Evolutionary conservation across 495 filamentous ascomycete genomes (phyloP).

Genomic region (Penicillium taxi): DNA sequence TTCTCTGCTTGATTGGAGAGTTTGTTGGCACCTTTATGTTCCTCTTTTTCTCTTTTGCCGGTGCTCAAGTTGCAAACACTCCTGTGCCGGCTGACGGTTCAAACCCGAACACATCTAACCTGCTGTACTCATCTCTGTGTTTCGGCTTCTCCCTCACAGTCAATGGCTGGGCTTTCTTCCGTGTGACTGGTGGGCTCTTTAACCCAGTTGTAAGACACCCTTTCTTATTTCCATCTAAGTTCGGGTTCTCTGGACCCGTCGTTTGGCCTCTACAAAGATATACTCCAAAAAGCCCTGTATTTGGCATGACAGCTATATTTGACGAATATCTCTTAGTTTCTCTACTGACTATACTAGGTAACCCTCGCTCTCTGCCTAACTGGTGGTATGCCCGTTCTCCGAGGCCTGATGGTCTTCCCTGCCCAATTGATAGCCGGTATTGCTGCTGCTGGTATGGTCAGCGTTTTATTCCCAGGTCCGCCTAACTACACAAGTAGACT

Average conservation of each 20-base stretch:
- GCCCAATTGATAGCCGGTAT: constrained; percentile 54
- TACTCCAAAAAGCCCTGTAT: no score
- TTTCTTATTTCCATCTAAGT: not conserved
- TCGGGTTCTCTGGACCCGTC: no score
- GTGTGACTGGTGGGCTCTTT: constrained; percentile 71
- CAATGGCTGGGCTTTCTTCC: constrained; percentile 82
- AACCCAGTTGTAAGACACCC: constrained; percentile 57
- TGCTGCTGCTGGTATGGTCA: constrained; percentile 53
- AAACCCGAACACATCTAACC: constrained; percentile 31
- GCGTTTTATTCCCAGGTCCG: constrained; percentile 52
- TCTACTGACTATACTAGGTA: constrained; percentile 31
- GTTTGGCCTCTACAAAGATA: no score
- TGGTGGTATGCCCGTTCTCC: constrained; percentile 46
- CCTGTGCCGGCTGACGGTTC: constrained; percentile 28
- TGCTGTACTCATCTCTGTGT: constrained; percentile 62
- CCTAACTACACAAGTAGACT: constrained; percentile 55
- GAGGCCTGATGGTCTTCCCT: constrained; percentile 42
- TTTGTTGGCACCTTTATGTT: constrained; percentile 79
- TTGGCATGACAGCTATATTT: no score
- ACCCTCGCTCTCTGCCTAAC: constrained; percentile 51
- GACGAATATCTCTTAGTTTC: no score
- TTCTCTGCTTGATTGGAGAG: constrained; percentile 59
- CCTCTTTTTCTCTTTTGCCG: constrained; percentile 74
- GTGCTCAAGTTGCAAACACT: constrained; percentile 63
- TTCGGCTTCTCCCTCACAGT: constrained; percentile 72